A percentile compares a stretch with the other conserved stretches of the same genome.
phyloP scores from a whole-genome alignment of 495 filamentous ascomycete genomes.

The Penicillium coffeae region DNA sequence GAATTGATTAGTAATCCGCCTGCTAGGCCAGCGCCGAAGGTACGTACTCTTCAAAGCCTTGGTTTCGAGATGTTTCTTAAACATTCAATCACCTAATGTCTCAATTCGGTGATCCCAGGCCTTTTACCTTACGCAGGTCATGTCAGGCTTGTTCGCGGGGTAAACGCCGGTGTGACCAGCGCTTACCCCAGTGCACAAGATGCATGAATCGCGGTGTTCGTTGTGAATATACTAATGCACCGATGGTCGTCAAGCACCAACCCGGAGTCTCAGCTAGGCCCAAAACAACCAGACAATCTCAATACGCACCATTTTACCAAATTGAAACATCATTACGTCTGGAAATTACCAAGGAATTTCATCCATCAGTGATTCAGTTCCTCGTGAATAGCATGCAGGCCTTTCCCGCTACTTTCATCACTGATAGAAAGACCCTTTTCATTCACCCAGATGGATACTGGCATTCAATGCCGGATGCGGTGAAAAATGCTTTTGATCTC shows the following conservation, averaged over 20 bases:
- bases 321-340: slow-evolving; percentile 12
- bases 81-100: not conserved
- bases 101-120: slow-evolving; percentile 4
- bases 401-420: slow-evolving; percentile 17
- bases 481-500: slow-evolving; percentile 24
- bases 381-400: slow-evolving; percentile 19
- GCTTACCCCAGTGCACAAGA: slow-evolving; percentile 34
- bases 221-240: slow-evolving; percentile 36
- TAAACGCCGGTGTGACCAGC: slow-evolving; percentile 45
- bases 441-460: slow-evolving; percentile 38
- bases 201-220: slow-evolving; percentile 30
- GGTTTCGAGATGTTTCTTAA: not conserved
- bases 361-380: slow-evolving; percentile 15
- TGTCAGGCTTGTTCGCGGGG: slow-evolving; percentile 40
- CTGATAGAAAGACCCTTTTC: slow-evolving; percentile 23
- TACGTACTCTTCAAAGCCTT: not conserved
- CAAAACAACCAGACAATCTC: too few species aligned
- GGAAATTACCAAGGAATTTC: slow-evolving; percentile 29
- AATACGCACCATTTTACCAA: not conserved
- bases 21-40: too few species aligned
- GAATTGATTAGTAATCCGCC: too few species aligned
- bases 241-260: slow-evolving; percentile 17
- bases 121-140: slow-evolving; percentile 27
- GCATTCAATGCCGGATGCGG: slow-evolving; percentile 18
- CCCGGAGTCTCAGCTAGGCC: too few species aligned